Percentiles rank a stretch among this genome's conserved stretches.
These are phyloP conservation scores for Dendrobium chrysotoxum DNA, from an alignment of 106 monocot genomes.

Conservation along the genomic window DNA sequence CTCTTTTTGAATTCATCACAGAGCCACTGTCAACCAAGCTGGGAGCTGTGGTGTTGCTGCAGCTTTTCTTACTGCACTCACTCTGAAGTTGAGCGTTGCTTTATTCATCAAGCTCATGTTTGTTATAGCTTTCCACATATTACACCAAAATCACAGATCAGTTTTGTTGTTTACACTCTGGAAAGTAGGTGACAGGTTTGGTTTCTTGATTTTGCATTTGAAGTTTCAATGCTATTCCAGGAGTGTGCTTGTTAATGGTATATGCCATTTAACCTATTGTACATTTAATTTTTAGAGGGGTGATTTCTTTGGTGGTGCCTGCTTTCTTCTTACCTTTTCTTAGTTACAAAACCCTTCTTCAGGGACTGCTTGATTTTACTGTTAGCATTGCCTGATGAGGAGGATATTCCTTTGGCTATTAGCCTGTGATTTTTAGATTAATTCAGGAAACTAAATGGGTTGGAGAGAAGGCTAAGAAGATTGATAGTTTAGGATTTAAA, in stretches of 20 bases:
- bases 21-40: background rate
- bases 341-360: background rate
- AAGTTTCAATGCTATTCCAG: background rate
- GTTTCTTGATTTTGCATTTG: background rate
- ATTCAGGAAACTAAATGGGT: no score
- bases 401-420: no score
- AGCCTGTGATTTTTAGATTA: no score
- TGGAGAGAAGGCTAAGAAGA: no score
- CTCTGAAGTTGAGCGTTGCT: background rate
- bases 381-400: no score
- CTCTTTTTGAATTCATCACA: background rate
- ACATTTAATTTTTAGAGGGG: background rate
- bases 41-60: background rate
- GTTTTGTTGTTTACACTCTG: background rate
- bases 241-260: background rate
- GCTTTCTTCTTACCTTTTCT: background rate
- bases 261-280: background rate
- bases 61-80: background rate
- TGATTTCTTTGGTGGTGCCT: background rate
- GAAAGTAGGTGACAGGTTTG: background rate
- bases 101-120: background rate
- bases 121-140: background rate
- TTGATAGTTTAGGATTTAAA: no score
- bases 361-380: no score
- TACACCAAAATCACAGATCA: background rate